phyloP scores from a whole-genome alignment of 768 basidiomycete genomes.

The Tricholoma furcatifolium region DNA sequence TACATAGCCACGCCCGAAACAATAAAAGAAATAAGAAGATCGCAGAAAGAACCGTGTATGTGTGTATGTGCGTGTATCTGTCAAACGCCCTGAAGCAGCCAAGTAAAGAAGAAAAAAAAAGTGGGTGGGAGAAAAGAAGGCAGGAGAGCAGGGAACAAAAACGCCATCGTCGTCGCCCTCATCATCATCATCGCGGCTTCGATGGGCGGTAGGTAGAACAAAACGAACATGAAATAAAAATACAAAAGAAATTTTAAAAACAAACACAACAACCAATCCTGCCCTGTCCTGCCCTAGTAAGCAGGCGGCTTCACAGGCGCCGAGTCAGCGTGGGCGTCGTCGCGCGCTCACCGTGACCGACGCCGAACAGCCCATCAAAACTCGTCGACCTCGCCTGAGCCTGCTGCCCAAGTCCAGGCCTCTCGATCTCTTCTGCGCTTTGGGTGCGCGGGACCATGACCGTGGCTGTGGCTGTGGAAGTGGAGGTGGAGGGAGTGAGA shows the following conservation, averaged over 20 bases:
- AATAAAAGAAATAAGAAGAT: not conserved
- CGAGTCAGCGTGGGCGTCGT: conserved; percentile 10
- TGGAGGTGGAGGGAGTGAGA: no score
- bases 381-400: conserved; percentile 21
- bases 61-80: not conserved
- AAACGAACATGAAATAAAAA: no score
- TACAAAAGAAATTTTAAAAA: no score
- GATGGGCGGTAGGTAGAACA: no score
- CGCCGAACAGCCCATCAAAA: conserved; percentile 11
- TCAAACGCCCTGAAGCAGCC: not conserved
- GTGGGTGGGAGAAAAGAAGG: not conserved
- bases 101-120: not conserved
- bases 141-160: not conserved
- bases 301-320: not conserved
- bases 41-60: not conserved
- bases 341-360: not conserved
- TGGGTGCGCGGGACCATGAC: conserved; percentile 26
- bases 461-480: no score
- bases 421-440: conserved; percentile 59
- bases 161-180: no score
- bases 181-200: no score
- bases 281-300: not conserved
- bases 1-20: not conserved
- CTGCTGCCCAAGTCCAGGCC: conserved; percentile 24
- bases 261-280: no score